phyloP scores from a whole-genome alignment of 306 rosid species.

The Cicer chorassanicum region DNA sequence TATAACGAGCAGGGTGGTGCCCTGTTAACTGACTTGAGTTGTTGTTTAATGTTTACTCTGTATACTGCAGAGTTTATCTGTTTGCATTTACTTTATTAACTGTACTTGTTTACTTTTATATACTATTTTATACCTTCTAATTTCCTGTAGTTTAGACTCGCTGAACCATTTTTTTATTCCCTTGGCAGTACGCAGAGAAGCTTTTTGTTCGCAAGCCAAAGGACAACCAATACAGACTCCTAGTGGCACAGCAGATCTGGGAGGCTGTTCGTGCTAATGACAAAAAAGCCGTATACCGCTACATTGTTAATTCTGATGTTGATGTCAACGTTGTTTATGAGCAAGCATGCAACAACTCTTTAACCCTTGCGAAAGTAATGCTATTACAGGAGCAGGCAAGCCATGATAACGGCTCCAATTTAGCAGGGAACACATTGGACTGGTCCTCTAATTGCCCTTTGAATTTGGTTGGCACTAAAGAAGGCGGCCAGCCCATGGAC shows the following conservation, averaged over 20 bases:
- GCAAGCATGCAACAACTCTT: constrained; percentile 66
- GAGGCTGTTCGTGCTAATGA: constrained; percentile 90
- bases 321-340: constrained; percentile 77
- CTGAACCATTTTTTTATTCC: constrained; percentile 37
- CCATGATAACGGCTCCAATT: constrained; percentile 62
- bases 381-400: constrained; percentile 77
- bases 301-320: constrained; percentile 81
- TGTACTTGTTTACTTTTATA: background rate
- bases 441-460: constrained; percentile 69
- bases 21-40: background rate
- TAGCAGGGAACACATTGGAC: constrained; percentile 67
- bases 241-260: constrained; percentile 89
- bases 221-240: constrained; percentile 71
- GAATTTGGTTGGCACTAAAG: constrained; percentile 60
- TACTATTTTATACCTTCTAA: background rate
- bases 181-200: constrained; percentile 93
- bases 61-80: background rate
- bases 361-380: constrained; percentile 95
- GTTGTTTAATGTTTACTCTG: background rate
- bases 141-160: constrained; percentile 17
- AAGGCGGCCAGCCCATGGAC: constrained; percentile 64
- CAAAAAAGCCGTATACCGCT: constrained; percentile 91
- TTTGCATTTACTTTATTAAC: constrained; percentile 20
- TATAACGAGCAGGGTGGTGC: constrained; percentile 1
- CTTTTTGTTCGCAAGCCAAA: constrained; percentile 80